phyloP scores from a whole-genome alignment of 805 yeast genomes.

The Torulaspora franciscae region DNA sequence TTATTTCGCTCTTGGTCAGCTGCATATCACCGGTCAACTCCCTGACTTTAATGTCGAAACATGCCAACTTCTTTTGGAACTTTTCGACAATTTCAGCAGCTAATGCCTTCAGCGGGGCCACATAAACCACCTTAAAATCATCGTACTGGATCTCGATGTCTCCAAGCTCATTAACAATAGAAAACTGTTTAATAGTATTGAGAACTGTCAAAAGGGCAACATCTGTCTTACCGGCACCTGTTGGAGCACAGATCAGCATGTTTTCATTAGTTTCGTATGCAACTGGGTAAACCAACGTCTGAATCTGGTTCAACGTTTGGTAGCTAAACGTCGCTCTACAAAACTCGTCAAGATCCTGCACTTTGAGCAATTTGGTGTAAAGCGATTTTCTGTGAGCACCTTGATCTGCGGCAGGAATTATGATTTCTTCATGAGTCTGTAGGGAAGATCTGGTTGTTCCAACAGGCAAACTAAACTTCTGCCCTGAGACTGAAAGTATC shows the following conservation, averaged over 20 bases:
- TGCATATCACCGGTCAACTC: constrained; percentile 97
- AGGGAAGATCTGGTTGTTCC: constrained; percentile 68
- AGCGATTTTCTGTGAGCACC: constrained; percentile 45
- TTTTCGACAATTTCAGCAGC: constrained; percentile 97
- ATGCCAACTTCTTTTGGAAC: constrained; percentile 65
- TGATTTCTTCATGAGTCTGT: constrained; percentile 70
- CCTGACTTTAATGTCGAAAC: constrained; percentile 82
- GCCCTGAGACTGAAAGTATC: constrained; percentile 73
- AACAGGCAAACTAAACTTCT: constrained; percentile 68
- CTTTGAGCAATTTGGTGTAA: constrained; percentile 45
- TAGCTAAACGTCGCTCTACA: constrained; percentile 87
- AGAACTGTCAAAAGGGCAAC: constrained; percentile 79
- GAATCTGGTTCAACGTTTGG: constrained; percentile 75
- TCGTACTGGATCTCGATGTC: constrained; percentile 67
- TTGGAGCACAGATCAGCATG: constrained; percentile 95
- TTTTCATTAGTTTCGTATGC: constrained; percentile 92
- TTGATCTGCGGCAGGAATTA: constrained; percentile 67
- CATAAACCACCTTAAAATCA: constrained; percentile 86
- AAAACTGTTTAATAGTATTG: constrained; percentile 70
- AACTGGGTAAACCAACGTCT: constrained; percentile 83
- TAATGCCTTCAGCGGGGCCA: constrained; percentile 88
- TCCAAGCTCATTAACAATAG: constrained; percentile 47
- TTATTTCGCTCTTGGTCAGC: constrained; percentile 70
- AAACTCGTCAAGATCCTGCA: constrained; percentile 63
- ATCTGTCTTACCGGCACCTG: constrained; percentile 97